These are phyloP conservation scores for Lepidium campestre DNA, from an alignment of 441 rosid genomes.

Conservation along the genomic window DNA sequence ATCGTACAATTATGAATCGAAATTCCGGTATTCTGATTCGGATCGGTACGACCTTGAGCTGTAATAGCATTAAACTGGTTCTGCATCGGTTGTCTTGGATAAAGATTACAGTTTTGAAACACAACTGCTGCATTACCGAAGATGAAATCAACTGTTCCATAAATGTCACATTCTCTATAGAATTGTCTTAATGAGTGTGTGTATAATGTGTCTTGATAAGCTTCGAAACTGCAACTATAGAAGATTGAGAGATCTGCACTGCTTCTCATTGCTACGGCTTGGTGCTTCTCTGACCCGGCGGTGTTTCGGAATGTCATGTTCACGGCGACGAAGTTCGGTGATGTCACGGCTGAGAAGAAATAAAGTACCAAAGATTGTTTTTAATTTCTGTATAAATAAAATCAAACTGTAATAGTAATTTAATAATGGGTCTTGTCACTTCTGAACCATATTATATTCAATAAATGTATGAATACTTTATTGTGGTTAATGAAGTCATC, in stretches of 20 bases:
- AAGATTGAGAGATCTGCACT: constrained; percentile 66
- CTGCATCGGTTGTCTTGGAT: constrained; percentile 51
- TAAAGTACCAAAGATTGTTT: background rate
- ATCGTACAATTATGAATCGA: constrained; percentile 64
- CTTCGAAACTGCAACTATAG: constrained; percentile 75
- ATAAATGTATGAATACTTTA: too few relatives aligned
- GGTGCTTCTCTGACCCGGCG: constrained; percentile 69
- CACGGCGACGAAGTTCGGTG: constrained; percentile 58
- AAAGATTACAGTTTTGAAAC: constrained; percentile 63
- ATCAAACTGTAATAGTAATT: background rate
- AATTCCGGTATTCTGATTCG: constrained; percentile 78
- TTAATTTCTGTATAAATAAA: background rate
- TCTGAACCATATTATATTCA: too few relatives aligned
- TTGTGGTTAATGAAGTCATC: background rate
- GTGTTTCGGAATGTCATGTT: constrained; percentile 72
- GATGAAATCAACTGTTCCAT: constrained; percentile 82
- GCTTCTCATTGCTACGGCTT: constrained; percentile 59
- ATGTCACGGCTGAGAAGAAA: constrained; percentile 40
- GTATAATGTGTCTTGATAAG: constrained; percentile 73
- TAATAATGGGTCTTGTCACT: constrained; percentile 24
- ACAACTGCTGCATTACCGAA: constrained; percentile 85
- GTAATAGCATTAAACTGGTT: constrained; percentile 74
- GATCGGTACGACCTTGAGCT: constrained; percentile 70
- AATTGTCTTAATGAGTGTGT: constrained; percentile 73
- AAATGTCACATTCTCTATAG: constrained; percentile 65